Conservation (phyloP, 164 flowering plant genomes). For the Litsea cubeba region DNA sequence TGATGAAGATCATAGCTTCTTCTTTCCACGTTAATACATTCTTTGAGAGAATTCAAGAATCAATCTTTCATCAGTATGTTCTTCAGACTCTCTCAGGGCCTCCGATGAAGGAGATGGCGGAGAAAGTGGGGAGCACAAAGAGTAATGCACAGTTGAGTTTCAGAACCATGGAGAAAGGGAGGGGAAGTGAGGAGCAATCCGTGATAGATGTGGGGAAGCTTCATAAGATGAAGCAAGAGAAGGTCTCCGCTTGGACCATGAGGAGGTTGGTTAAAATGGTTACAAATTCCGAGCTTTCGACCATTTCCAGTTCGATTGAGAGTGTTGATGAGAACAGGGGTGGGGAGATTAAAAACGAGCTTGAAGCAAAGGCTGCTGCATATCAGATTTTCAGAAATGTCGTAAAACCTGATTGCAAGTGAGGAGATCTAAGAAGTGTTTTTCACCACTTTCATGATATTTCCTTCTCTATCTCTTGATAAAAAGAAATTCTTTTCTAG, state of each 20-base stretch:
- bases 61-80: slow-evolving; percentile 70
- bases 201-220: slow-evolving; percentile 68
- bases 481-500: background rate
- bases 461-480: background rate
- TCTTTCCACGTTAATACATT: slow-evolving; percentile 62
- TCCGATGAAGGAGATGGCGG: slow-evolving; percentile 51
- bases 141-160: slow-evolving; percentile 50
- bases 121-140: slow-evolving; percentile 17
- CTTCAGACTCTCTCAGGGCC: slow-evolving; percentile 71
- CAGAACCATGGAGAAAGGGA: slow-evolving; percentile 28
- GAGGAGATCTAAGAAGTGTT: slow-evolving; percentile 19
- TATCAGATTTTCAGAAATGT: slow-evolving; percentile 62
- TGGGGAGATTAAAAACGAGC: slow-evolving; percentile 60
- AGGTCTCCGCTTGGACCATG: slow-evolving; percentile 87
- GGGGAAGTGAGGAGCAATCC: slow-evolving; percentile 33
- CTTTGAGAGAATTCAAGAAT: slow-evolving; percentile 85
- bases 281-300: slow-evolving; percentile 44
- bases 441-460: background rate
- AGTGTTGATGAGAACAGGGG: slow-evolving; percentile 35
- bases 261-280: slow-evolving; percentile 49
- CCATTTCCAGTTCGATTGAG: slow-evolving; percentile 44
- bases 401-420: slow-evolving; percentile 67
- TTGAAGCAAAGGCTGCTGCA: slow-evolving; percentile 77
- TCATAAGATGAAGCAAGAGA: slow-evolving; percentile 51
- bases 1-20: slow-evolving; percentile 59